Base-by-base conservation (phyloP, 441 rosid genomes). In the Biscutella laevigata region DNA sequence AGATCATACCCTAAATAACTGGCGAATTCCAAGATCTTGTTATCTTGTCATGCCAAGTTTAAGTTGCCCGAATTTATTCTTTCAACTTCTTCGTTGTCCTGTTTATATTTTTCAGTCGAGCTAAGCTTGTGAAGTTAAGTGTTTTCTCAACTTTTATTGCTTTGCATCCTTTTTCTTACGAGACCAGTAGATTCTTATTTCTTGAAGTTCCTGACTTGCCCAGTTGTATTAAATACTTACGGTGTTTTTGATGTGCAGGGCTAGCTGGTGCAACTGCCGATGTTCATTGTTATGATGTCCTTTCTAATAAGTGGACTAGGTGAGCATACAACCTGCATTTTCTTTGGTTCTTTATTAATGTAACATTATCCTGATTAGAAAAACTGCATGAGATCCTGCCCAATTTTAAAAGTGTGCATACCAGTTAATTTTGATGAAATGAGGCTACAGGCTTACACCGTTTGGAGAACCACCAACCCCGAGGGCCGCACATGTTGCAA, bases 251-350 rank as follows among this genome's bases (percentile, higher is more conserved):
- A 63, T 68, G 65, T 70, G 68, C 96, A 94, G 99, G 97, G 64
- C 74, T 94, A 57, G 97, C 99, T 26, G 97, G 97, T 61, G 97
- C 99, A 25, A 89, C 99, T 59, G 99, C 99, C 7, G 99, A 94
- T 72, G 95, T 94, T 64, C 99, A 94, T 62, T 88, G 95, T 69
- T 94, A 86, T 64, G 99, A 94, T 68, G 86, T 94, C 49, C 68
- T 86, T 70, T 77, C 91, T 35, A 88, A 88, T 78, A 88, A 84
- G 72, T 94, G 99, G 99, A 78, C 90, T 36, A 83, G 95, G 99
- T 88, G 75, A 79, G 79, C 62, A 43, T 60, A 15, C 11, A 27
- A 42, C 36, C 14, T 56, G 24, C 16, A 30, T 30, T 14, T 32
- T 15, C 28, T 17, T 27, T 36, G 26, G 27, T n/a, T 43, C 0